Evolutionary conservation across 345 rosid species (phyloP).

Genomic region (Zanthoxylum bungeanum): DNA sequence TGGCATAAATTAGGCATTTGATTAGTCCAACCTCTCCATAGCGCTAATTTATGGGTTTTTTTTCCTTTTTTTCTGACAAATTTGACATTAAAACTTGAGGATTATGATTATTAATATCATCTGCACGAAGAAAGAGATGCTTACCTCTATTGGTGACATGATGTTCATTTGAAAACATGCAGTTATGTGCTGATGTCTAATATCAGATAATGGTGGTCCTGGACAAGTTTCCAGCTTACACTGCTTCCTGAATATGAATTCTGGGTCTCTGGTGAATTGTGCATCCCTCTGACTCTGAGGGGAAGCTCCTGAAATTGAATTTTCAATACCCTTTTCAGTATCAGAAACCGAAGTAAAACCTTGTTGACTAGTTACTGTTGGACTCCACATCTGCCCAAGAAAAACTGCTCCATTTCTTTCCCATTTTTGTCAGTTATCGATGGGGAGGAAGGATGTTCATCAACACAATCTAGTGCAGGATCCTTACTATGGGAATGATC

Average conservation of each 20-base stretch:
- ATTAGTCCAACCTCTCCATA: background rate
- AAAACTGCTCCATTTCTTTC: constrained; percentile 35
- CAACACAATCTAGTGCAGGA: constrained; percentile 29
- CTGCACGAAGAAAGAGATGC: constrained; percentile 1
- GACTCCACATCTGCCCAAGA: constrained; percentile 31
- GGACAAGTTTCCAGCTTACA: constrained; percentile 36
- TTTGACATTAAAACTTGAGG: background rate
- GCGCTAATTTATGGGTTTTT: background rate
- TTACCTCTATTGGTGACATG: constrained; percentile 54
- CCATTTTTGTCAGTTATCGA: constrained; percentile 22
- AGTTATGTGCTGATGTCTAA: constrained; percentile 22
- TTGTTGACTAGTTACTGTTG: constrained; percentile 28
- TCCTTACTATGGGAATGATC: constrained; percentile 29
- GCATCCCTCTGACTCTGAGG: constrained; percentile 23
- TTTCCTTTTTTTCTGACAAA: background rate
- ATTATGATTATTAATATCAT: background rate
- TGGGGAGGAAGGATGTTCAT: constrained; percentile 27
- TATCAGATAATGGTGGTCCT: constrained; percentile 21
- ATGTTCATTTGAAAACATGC: constrained; percentile 21
- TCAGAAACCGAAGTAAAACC: constrained; percentile 31
- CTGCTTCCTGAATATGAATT: constrained; percentile 36
- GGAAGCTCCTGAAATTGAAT: constrained; percentile 26
- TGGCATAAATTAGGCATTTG: background rate
- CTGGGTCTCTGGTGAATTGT: constrained; percentile 28
- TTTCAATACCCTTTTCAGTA: constrained; percentile 34